Evolutionary conservation across 331 rosid genomes (phyloP), one percentile per base, ranked within the genome.

Genomic region (Spiraea crenata): DNA sequence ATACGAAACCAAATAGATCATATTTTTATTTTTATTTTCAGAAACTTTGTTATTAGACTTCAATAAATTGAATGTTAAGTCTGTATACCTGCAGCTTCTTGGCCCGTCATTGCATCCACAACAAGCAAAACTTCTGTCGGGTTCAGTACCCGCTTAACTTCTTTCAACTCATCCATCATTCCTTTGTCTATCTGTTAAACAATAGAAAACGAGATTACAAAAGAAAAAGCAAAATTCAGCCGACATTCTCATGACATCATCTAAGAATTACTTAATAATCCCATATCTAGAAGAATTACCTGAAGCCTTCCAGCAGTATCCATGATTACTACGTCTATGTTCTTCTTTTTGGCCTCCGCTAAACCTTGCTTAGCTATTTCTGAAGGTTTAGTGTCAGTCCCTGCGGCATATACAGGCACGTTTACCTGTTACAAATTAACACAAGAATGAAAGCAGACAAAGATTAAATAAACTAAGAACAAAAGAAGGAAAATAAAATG

Each of bases 51-150:
- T 25, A 25, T 25, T 25, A 25, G 31, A 25, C 31, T 2, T 3
- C 40, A 41, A 51, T 46, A 51, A n/a, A 44, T 47, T 59, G 40
- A 47, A 65, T 6, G 2, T 3, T 2, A 50, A 49, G 51, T 12
- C 55, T 12, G 51, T 51, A 46, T 77, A 95, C 99, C 99, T 69
- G 99, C 99, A 57, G 99, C 99, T 86, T 95, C 97, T 82, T 95
- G 99, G 69, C 99, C 99, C 63, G 99, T 95, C 99, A 95, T 95
- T 61, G 99, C 99, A 95, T 95, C 99, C 75, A 95, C 99, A 77
- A 95, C 99, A 63, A 95, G 88, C 81, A 95, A 86, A 75, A 89
- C 92, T 82, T 95, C 99, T 0, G 92, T 91, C 40, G 99, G 97
- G 76, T 87, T 89, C 83, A 91, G 57, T 57, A 42, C 84, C 75